These are phyloP conservation scores for Inonotus obliquus DNA, from an alignment of 1,284 basidiomycete species.

Conservation along the genomic window DNA sequence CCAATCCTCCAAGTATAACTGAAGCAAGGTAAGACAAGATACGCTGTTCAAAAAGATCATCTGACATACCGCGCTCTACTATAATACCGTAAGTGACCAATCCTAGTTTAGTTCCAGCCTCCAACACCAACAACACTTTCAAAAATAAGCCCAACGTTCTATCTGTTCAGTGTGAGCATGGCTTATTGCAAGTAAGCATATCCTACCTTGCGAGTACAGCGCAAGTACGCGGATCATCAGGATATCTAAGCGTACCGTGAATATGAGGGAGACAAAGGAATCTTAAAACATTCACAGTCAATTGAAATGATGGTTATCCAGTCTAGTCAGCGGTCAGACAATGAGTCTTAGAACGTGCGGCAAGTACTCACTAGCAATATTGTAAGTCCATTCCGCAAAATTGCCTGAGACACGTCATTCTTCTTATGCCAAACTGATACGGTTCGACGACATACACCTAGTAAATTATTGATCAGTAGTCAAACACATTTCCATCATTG, in stretches of 20 bases:
- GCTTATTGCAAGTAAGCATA: neutral
- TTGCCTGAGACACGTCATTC: neutral
- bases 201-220: conserved; percentile 1
- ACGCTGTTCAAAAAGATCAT: neutral
- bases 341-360: neutral
- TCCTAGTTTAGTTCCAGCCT: neutral
- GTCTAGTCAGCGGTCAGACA: neutral
- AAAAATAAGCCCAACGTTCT: neutral
- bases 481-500: neutral
- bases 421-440: neutral
- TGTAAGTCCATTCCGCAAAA: neutral
- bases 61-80: neutral
- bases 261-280: neutral
- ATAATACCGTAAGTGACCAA: neutral
- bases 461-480: neutral
- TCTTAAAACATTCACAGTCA: neutral
- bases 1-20: neutral
- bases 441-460: neutral
- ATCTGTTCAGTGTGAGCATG: neutral
- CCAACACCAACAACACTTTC: neutral
- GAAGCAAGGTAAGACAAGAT: neutral
- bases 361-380: neutral
- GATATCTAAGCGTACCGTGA: neutral
- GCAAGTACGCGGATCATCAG: conserved; percentile 11
- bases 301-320: neutral